Evolutionary conservation across 495 filamentous ascomycete species (phyloP), one percentile per base, ranked within the genome.

Genomic region (Tuber indicum): DNA sequence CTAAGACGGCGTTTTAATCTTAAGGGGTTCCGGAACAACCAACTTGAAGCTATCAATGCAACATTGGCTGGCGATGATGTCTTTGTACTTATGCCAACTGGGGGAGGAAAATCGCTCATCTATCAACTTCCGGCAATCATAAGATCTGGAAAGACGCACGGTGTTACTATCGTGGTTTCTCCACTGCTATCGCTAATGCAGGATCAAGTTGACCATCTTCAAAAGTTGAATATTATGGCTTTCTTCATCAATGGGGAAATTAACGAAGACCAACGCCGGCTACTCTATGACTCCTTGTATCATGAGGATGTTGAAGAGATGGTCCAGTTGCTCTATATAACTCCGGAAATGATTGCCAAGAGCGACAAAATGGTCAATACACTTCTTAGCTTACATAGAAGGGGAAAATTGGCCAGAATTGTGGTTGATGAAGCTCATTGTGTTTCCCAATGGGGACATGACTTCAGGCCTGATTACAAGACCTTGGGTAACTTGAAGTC

Each of bases 351-450:
- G 96, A 87, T 98, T 44, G 92, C 87, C 82, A 96, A 93, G 80
- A 98, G 89, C 82, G 82, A 87, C 70, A 79, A 82, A 6, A 89
- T 98, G 83, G 84, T 89, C 58, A 86, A 85, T 74, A 87, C 86
- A 12, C 85, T 99, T 41, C 83, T 88, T 52, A 84, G 85, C 12
- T 88, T 99, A 32, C 87, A 96, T 77, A 78, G 78, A 26, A 89
- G 89, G 43, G 84, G 87, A 10, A 91, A 89, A 76, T 89, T 99
- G 19, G 96, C 96, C 16, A 90, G 96, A 49, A 89, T 99, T 72
- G 96, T 98, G 46, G 96, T 99, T 71, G 96, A 99, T 78, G 96
- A 99, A 84, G 96, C 96, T 23, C 96, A 99, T 83, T 99, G 96
- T 84, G 95, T 99, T 39, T 98, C 95, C 84, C 93, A 98, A 84